Percentiles rank a stretch among this genome's conserved stretches.
phyloP scores from a whole-genome alignment of 2,329 filamentous ascomycete genomes.

The Rhytidhysteron rufulum region DNA sequence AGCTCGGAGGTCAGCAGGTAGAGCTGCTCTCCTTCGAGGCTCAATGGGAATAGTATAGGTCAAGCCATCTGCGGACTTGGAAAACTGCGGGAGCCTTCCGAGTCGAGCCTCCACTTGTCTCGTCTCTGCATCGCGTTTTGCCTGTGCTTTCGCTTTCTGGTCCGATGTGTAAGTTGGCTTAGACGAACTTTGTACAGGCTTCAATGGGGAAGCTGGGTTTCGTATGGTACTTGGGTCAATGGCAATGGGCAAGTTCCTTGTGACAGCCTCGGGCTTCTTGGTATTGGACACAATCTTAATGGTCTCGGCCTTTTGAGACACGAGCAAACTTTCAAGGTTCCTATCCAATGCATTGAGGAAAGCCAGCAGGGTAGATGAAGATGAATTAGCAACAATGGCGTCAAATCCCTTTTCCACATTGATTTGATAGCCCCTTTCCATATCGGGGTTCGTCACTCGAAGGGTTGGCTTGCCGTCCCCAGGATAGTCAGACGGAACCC shows the following conservation, averaged over 20 bases:
- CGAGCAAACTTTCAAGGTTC: slow-evolving; percentile 66
- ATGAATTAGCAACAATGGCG: slow-evolving; percentile 53
- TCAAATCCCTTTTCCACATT: slow-evolving; percentile 76
- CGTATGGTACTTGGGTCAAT: background rate
- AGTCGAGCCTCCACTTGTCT: slow-evolving; percentile 73
- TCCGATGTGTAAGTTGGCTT: slow-evolving; percentile 45
- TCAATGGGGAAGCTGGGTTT: background rate
- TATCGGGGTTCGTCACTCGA: slow-evolving; percentile 62
- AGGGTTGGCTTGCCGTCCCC: slow-evolving; percentile 52
- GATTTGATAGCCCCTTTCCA: slow-evolving; percentile 67
- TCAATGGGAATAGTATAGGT: slow-evolving; percentile 69
- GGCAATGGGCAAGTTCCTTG: background rate
- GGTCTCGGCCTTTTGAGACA: slow-evolving; percentile 56
- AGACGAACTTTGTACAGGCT: background rate
- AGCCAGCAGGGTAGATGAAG: slow-evolving; percentile 58
- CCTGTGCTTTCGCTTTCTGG: slow-evolving; percentile 60
- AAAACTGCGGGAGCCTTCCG: slow-evolving; percentile 62
- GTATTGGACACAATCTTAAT: slow-evolving; percentile 15
- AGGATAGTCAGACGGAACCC: slow-evolving; percentile 63
- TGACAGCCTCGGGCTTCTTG: background rate
- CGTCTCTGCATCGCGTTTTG: slow-evolving; percentile 61
- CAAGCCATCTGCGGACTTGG: slow-evolving; percentile 65
- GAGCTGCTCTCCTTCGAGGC: slow-evolving; percentile 56
- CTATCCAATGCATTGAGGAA: slow-evolving; percentile 69
- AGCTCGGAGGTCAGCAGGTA: slow-evolving; percentile 59